Base-by-base conservation (phyloP, 2,329 filamentous ascomycete species). In the Diaporthe citriasiana region DNA sequence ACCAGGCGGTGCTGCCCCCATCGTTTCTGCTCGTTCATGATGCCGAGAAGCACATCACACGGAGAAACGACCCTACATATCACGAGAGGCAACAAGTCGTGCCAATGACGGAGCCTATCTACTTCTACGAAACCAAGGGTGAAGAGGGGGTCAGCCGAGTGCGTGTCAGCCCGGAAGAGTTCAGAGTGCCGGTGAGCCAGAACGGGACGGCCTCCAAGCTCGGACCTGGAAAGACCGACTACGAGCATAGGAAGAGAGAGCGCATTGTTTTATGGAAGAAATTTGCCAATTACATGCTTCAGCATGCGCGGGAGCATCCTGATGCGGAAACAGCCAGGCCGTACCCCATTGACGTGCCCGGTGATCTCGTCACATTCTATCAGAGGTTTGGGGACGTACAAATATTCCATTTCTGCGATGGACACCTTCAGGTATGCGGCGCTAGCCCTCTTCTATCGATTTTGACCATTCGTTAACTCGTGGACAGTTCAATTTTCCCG, bases 351-450 rank as follows among this genome's bases (percentile, higher is more conserved):
- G 85, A 84, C 79, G 80, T 89, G 42, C 82, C 85, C 50, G 84
- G 85, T 50, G 90, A 92, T 76, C 85, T 95, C 68, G 92, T 95
- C 57, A 93, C 92, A 1, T 95, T 95, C 77, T 96, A 95, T 81
- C 94, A 96, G 83, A 88, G 94, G 63, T 92, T 94, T 75, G 93
- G 94, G 56, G 93, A 94, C 78, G 93, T 95, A 40, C 93, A 93
- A 22, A 93, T 94, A 82, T 95, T 93, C 93, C 91, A 92, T 66
- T 96, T 96, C 79, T 90, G 89, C 72, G 93, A 96, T 80, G 94
- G 94, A 3, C 93, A 94, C 78, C 88, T 95, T 77, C 93, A 94
- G 86, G 91, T 92, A 85, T 77, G 83, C 33, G 17, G 9, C 3
- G 3, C 9, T 3, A 35, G 10, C 70, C 47, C 47, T 82, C 27